These are phyloP conservation scores for Epichloe bromicola DNA, from an alignment of 2,329 filamentous ascomycete species.

Conservation along the genomic window DNA sequence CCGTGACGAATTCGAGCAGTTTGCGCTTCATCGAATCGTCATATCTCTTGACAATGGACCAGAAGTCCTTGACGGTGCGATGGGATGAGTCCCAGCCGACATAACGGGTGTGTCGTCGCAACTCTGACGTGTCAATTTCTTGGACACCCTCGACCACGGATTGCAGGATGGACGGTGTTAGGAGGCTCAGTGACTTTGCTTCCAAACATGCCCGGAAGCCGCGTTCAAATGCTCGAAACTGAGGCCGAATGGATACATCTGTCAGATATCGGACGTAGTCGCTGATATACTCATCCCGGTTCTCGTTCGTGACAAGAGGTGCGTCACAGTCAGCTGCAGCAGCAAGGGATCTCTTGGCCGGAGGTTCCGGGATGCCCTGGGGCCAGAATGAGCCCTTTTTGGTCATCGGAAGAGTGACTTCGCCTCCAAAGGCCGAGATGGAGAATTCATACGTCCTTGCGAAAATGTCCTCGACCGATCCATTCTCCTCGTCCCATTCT, in stretches of 20 bases:
- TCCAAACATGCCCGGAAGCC: conserved; percentile 71
- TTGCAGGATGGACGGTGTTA: conserved; percentile 59
- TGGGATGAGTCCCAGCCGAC: conserved; percentile 65
- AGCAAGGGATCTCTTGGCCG: conserved; percentile 16
- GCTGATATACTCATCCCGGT: conserved; percentile 63
- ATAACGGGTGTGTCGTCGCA: conserved; percentile 62
- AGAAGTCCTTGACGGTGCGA: conserved; percentile 65
- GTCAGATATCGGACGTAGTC: conserved; percentile 82
- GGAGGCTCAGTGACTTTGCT: conserved; percentile 55
- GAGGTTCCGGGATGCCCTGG: conserved; percentile 27
- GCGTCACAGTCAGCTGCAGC: conserved; percentile 33
- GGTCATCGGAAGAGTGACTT: conserved; percentile 45
- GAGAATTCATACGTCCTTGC: conserved; percentile 80
- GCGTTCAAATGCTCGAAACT: conserved; percentile 66
- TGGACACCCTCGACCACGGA: conserved; percentile 72
- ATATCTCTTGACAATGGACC: conserved; percentile 61
- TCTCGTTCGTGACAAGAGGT: conserved; percentile 65
- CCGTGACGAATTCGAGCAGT: conserved; percentile 88
- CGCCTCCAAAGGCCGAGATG: conserved; percentile 41
- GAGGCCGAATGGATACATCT: conserved; percentile 60
- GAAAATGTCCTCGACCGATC: conserved; percentile 70
- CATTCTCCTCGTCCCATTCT: conserved; percentile 62
- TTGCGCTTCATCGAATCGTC: conserved; percentile 57
- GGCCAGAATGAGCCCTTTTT: conserved; percentile 35
- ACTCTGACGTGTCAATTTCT: conserved; percentile 62